phyloP scores from a whole-genome alignment of 2,329 filamentous ascomycete genomes.

The Neofusicoccum parvum region DNA sequence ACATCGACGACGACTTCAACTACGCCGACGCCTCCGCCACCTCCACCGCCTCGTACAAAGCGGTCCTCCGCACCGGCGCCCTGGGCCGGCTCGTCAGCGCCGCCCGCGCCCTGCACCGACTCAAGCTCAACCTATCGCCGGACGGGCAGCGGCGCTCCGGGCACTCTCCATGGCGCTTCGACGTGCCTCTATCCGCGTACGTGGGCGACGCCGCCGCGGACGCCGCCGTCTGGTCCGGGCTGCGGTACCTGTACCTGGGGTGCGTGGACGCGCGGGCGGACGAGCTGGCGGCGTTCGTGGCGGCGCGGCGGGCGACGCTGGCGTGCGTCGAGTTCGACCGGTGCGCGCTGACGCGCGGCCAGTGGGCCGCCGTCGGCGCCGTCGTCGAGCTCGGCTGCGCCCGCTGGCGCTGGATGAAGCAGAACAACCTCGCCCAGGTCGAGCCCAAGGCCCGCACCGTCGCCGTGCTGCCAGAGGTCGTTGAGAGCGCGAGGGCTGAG shows the following conservation, averaged over 20 bases:
- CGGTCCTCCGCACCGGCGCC: neutral
- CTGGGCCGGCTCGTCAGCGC: neutral
- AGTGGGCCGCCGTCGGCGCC: neutral
- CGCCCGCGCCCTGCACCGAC: neutral
- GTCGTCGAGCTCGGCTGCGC: neutral
- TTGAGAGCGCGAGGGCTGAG: neutral
- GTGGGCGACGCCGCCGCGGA: neutral
- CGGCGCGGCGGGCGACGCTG: neutral
- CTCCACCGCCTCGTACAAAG: neutral
- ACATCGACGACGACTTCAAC: neutral
- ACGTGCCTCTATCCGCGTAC: neutral
- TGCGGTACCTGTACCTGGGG: conserved; percentile 5
- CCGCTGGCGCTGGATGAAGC: neutral
- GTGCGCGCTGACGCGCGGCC: neutral
- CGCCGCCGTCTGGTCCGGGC: neutral
- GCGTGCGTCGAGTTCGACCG: conserved; percentile 2
- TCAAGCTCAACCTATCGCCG: conserved; percentile 3
- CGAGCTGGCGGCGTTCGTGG: neutral
- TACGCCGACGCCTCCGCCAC: neutral
- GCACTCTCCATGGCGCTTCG: neutral
- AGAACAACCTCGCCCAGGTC: neutral
- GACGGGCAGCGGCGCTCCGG: neutral
- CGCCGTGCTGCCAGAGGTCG: neutral
- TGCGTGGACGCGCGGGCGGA: neutral
- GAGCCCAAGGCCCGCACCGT: neutral